Evolutionary conservation across 1,284 basidiomycete species (phyloP), one percentile per base, ranked within the genome.

Genomic region (Boletus sp.): DNA sequence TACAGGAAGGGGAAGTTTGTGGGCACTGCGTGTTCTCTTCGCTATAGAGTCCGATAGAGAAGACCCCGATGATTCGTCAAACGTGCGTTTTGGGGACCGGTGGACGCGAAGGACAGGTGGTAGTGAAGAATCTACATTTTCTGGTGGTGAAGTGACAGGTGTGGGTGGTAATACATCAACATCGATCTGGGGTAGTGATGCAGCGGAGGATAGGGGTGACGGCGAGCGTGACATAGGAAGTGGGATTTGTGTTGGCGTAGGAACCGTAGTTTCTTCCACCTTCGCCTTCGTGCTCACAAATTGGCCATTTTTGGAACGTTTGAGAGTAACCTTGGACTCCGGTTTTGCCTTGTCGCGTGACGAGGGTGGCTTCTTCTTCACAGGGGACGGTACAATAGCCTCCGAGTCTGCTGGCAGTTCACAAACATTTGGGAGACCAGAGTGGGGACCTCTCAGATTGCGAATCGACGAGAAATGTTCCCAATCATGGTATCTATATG

Each of bases 381-480:
- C 56, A 48, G 69, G 58, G n/a, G 58, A 59, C 25, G 57, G 49
- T 32, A 50, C 50, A 40, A 56, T 49, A 46, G 50, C 53, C 14
- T 57, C 58, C 61, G 67, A 51, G 22, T 60, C 57, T 3, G 62
- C 69, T 12, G 72, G 66, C 1, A 72, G 67, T 64, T 91, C 88
- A 39, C 71, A 66, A 10, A 93, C 81, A 46, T 73, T 71, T 4
- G 92, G 91, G 5, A 85, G 70, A 6, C 91, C 92, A 0, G 78
- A 71, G 60, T 94, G 91, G 0, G 92, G 92, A 3, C 91, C 91
- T n/a, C 75, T 75, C 27, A 92, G 69, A 64, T 89, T 93, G 33
- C 91, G 85, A 44, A 94, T 87, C 17, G 88, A 91, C n/a, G 89
- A 92, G 63, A 94, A 94, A 65, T 94, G 92, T 62, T 94, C 90